Evolutionary conservation across 495 filamentous ascomycete genomes (phyloP), one percentile per base, ranked within the genome.

Genomic region (Penicillium malachiteum): DNA sequence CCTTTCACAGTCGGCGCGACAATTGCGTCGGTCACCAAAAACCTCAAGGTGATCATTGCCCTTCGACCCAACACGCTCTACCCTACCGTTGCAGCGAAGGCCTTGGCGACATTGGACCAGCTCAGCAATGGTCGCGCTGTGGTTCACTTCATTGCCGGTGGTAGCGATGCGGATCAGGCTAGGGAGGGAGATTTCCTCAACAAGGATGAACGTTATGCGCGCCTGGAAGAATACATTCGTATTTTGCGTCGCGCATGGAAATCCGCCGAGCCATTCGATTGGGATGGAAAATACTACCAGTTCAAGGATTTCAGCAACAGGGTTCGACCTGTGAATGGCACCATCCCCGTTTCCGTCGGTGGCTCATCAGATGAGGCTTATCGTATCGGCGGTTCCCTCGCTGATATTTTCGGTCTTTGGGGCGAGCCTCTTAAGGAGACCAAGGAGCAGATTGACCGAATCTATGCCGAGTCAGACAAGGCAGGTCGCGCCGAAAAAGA

Each of bases 361-460:
- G 79, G 79, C 0, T 81, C 78, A 3, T 80, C 77, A 0, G 76
- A 76, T 33, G 79, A 77, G 13, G 79, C 79, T 1, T 82, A 82
- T 57, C 71, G 78, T 16, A 67, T 82, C 40, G 79, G 79, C 17
- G 79, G 79, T 32, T 68, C 71, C 0, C 70, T 81, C 1, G 78
- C 70, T 9, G 79, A 82, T 50, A 82, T 82, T 45, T 82, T 82
- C 63, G 79, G 79, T 1, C 71, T 82, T 7, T 82, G 79, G 79
- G 79, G 79, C 11, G 79, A 82, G 52, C 79, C 79, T 1, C 62
- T 82, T 1, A 81, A 81, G 64, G 78, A 82, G 49, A 81, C 78
- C 0, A 78, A 78, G 62, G 68, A 79, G 50, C 79, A 82, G 56
- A 79, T 82, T 59, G 77, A 80, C 55, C 74, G 73, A 2, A 77